Evolutionary conservation across 345 rosid genomes (phyloP).

Genomic region (Geranium brycei): DNA sequence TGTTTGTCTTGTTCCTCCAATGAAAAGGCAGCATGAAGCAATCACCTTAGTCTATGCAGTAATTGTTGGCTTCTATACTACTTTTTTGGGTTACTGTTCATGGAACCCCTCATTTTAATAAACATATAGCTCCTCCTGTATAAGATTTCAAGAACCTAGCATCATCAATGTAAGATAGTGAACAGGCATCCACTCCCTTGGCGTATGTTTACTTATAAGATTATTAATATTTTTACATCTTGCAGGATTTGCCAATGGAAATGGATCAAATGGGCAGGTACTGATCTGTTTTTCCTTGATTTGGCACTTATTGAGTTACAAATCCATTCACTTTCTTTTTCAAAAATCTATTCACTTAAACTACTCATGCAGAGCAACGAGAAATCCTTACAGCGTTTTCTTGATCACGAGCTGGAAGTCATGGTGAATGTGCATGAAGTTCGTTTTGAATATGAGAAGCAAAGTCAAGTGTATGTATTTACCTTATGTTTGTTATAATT

Average conservation of each 20-base stretch:
- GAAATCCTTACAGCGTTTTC: constrained; percentile 85
- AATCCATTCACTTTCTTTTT: neutral
- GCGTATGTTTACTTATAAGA: constrained; percentile 4
- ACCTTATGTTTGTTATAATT: constrained; percentile 1
- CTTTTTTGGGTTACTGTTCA: neutral
- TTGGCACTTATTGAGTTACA: neutral
- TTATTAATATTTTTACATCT: constrained; percentile 21
- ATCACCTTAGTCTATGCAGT: neutral
- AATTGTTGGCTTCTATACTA: neutral
- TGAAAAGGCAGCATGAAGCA: neutral
- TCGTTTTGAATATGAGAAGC: constrained; percentile 89
- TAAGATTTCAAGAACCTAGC: constrained; percentile 1
- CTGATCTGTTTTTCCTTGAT: constrained; percentile 2
- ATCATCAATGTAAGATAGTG: neutral
- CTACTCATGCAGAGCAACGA: constrained; percentile 53
- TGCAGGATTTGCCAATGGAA: constrained; percentile 62
- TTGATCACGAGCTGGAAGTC: constrained; percentile 93
- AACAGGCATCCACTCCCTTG: neutral
- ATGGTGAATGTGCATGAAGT: constrained; percentile 99
- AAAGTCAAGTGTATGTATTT: constrained; percentile 82
- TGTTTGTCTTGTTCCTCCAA: neutral
- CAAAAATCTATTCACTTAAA: constrained; percentile 8
- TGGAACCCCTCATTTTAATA: constrained; percentile 5
- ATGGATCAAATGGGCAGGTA: constrained; percentile 82
- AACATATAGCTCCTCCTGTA: neutral